Conservation (phyloP, 2,329 filamentous ascomycete genomes). For the Diaporthe longicolla region DNA sequence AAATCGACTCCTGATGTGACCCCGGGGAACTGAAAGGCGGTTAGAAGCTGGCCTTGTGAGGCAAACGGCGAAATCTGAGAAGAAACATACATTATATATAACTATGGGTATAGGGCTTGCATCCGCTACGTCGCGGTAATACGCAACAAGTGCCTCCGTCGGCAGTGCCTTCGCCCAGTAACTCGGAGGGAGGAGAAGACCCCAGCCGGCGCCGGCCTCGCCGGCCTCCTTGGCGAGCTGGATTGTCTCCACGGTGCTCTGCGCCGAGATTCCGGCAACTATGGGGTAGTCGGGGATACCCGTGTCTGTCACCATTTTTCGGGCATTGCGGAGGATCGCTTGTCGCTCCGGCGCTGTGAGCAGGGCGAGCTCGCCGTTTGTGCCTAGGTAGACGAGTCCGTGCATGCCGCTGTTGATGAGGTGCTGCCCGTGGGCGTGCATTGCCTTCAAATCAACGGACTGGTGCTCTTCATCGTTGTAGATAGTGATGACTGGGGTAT, state of each 20-base stretch:
- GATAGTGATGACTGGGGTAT: conserved; percentile 62
- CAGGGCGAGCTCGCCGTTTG: conserved; percentile 62
- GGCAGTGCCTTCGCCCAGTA: conserved; percentile 56
- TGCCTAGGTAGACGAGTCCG: conserved; percentile 62
- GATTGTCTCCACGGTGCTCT: conserved; percentile 54
- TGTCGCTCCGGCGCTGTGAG: conserved; percentile 57
- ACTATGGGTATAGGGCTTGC: conserved; percentile 49
- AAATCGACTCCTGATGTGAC: conserved; percentile 52
- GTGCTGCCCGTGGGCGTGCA: conserved; percentile 58
- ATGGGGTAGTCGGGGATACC: conserved; percentile 54
- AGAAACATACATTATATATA: conserved; percentile 49
- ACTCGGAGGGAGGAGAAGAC: conserved; percentile 55
- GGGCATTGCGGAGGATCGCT: conserved; percentile 55
- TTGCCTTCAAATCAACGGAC: conserved; percentile 60
- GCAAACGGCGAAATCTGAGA: conserved; percentile 36
- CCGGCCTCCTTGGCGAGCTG: conserved; percentile 55
- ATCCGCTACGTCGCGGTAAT: conserved; percentile 56
- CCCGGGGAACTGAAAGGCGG: conserved; percentile 48
- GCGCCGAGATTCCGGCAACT: conserved; percentile 60
- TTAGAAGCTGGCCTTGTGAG: conserved; percentile 14
- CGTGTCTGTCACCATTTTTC: conserved; percentile 50
- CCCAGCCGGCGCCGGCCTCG: conserved; percentile 56
- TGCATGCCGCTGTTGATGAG: conserved; percentile 60
- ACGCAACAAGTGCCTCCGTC: conserved; percentile 52
- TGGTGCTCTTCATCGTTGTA: conserved; percentile 58